Evolutionary conservation across 2,329 filamentous ascomycete species (phyloP).

Genomic region (Exophiala oligosperma): DNA sequence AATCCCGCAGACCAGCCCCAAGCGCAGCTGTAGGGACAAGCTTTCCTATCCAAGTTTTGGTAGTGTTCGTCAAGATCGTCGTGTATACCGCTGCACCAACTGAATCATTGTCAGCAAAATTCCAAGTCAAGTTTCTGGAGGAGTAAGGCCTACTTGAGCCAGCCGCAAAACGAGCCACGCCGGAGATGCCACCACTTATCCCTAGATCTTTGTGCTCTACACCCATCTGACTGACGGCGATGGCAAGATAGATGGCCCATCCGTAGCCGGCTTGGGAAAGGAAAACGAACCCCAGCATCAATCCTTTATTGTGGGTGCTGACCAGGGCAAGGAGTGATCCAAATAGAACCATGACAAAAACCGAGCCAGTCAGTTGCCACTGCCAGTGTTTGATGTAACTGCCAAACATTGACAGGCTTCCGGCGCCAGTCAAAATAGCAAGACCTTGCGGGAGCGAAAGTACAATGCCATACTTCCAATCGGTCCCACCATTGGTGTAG

Average conservation of each 20-base stretch:
- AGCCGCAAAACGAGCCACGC: constrained; percentile 46
- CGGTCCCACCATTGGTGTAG: constrained; percentile 39
- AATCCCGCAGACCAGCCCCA: constrained; percentile 35
- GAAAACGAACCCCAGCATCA: constrained; percentile 51
- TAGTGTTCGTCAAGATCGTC: constrained; percentile 38
- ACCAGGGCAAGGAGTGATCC: constrained; percentile 47
- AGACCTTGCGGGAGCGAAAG: constrained; percentile 49
- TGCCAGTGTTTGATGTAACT: constrained; percentile 47
- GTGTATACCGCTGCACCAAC: constrained; percentile 44
- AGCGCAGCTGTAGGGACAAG: constrained; percentile 39
- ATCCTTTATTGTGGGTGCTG: constrained; percentile 45
- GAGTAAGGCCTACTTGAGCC: constrained; percentile 31
- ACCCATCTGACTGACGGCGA: constrained; percentile 53
- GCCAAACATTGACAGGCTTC: constrained; percentile 44
- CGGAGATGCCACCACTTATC: constrained; percentile 45
- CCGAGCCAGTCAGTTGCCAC: constrained; percentile 47
- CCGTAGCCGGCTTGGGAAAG: constrained; percentile 48
- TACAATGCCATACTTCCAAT: constrained; percentile 37
- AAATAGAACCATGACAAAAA: constrained; percentile 51
- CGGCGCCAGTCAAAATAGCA: constrained; percentile 46
- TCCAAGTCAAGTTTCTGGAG: background rate
- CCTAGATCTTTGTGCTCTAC: constrained; percentile 51
- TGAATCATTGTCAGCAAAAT: background rate
- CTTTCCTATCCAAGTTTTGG: constrained; percentile 31
- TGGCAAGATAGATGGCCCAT: constrained; percentile 50